Evolutionary conservation across 2,329 filamentous ascomycete genomes (phyloP), one percentile per base, ranked within the genome.

Genomic region (Colletotrichum tropicale): DNA sequence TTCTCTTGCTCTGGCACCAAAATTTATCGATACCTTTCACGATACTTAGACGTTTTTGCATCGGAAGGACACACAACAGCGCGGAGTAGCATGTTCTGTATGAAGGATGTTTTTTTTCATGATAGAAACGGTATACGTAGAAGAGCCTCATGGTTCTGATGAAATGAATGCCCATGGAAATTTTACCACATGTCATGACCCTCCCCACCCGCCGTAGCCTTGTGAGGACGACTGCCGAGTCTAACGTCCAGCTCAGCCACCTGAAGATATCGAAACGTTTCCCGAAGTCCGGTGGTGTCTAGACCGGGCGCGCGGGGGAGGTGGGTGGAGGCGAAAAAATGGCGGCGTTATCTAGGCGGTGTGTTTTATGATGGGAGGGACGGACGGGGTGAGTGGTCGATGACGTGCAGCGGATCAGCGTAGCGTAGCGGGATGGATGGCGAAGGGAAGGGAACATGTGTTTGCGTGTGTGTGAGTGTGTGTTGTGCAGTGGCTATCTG

Each of bases 81-180:
- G 62, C 34, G 34, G 48, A 65, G 70, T 26, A 68, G 34, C 21
- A 52, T 58, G 18, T 52, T 30, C 24, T 10, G n/a, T 21, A 48
- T 48, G 43, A 48, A 48, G 43, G 43, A 48, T 13, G 48, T 38
- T 64, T 18, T 18, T 38, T 43, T 9, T 24, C 1, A 55, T 30
- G 32, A 65, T 76, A 73, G 64, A 76, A 21, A n/a, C 24, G 26
- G 26, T 69, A 66, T 58, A 58, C 48, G 32, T 56, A 38, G 65
- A 76, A 52, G 74, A 74, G 74, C 74, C 64, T 69, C 74, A 65
- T 58, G 26, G 74, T 64, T 74, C 74, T 60, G 66, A 76, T 61
- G 56, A 74, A 55, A 65, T 48, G 36, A 28, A n/a, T 64, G 38
- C 68, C 64, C 36, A 21, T 21, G 18, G 5, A n/a, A 38, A 16